Conservation (phyloP, 208 protist genomes). For the Wallacemonas sp. region DNA sequence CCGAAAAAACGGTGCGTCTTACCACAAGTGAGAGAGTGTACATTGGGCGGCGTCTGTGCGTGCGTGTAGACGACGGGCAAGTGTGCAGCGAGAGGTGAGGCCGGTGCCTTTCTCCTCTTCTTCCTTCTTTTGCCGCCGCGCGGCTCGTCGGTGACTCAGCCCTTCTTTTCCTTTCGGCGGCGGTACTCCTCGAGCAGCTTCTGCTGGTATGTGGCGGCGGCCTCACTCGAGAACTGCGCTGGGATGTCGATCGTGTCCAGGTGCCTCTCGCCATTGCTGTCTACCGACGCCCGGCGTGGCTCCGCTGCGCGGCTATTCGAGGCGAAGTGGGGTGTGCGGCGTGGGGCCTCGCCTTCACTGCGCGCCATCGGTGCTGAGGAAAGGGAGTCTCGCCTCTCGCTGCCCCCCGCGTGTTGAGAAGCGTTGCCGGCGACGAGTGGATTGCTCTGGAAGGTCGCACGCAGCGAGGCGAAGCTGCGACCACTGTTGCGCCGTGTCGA, state of each 20-base stretch:
- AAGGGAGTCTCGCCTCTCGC: neutral
- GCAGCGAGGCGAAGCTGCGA: neutral
- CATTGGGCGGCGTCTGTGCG: no score
- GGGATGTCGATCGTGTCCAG: conserved; percentile 39
- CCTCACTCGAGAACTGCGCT: conserved; percentile 66
- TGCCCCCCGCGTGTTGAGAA: neutral
- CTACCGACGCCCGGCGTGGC: conserved; percentile 4
- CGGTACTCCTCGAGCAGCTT: conserved; percentile 77
- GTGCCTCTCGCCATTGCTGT: conserved; percentile 15
- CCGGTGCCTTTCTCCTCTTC: conserved; percentile 1
- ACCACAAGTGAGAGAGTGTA: no score
- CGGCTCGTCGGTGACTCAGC: neutral
- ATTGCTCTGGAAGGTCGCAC: conserved; percentile 5
- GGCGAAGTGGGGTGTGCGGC: conserved; percentile 6
- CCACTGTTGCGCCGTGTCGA: conserved; percentile 13
- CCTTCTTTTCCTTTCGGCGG: conserved; percentile 22
- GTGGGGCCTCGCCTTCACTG: neutral
- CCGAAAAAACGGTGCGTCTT: conserved; percentile 10
- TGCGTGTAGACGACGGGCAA: no score
- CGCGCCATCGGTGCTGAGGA: neutral
- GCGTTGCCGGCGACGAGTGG: neutral
- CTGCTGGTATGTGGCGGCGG: conserved; percentile 81
- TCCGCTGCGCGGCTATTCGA: neutral
- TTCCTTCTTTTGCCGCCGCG: neutral
- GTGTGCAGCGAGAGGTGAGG: neutral